Base-by-base conservation (phyloP, 441 rosid genomes). In the Hura crepitans region DNA sequence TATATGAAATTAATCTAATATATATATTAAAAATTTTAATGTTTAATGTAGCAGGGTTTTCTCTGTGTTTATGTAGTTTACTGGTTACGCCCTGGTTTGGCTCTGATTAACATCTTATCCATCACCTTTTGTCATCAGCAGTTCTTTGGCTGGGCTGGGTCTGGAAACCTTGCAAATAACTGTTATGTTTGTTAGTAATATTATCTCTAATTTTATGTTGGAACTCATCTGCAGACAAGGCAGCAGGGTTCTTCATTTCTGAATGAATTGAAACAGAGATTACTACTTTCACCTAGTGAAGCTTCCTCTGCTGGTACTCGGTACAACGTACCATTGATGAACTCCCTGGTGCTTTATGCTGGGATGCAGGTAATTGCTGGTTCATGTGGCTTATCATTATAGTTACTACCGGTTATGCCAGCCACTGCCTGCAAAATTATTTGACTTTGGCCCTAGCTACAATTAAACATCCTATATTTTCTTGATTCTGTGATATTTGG, bases 301-400 rank as follows among this genome's bases (percentile, higher is more conserved):
- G 97, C 91, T 78, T 84, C 86, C 51, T 66, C 84, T 30, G 92
- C 99, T 37, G 98, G 99, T 65, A 88, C 99, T n/a, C 87, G 81
- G 66, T 93, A 96, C 82, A 94, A 87, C 62, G 97, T 89, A 59
- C 92, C 94, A 8, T 80, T 96, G 81, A 91, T 96, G 70, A 96
- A 96, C 78, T 96, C 99, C 56, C 96, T 96, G 69, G 98, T 96
- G 74, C 96, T 95, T 69, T 92, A 95, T 78, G 87, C 93, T 47
- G 99, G 99, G 76, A 91, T 95, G 95, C 99, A 95, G 97, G 99
- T 92, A 81, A 47, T 12, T 43, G 37, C 39, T 39, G 20, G 11
- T 42, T 54, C 7, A 27, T 43, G 45, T 35, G 23, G 2, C 51
- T 12, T 69, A 14, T 22, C 54, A 25, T 45, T 51, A 28, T 30